Percentiles rank a stretch among this genome's conserved stretches.
These are phyloP conservation scores for Heliamphora pulchella DNA, from an alignment of 179 eudicot genomes.

Conservation along the genomic window DNA sequence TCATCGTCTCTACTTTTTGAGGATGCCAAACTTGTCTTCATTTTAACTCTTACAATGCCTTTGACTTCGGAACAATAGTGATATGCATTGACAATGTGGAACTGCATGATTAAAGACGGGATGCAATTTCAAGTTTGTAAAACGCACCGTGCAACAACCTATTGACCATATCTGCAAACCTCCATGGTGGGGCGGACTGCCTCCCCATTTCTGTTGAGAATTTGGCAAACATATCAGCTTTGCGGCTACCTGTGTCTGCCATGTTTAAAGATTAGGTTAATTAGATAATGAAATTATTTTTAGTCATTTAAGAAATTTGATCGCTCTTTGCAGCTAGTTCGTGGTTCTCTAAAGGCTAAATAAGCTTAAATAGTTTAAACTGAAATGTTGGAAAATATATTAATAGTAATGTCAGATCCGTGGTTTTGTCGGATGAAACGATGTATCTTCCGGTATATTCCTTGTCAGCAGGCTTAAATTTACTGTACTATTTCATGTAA, in stretches of 20 bases:
- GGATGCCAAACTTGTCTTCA: not conserved
- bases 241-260: not conserved
- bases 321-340: not conserved
- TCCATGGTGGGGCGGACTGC: not conserved
- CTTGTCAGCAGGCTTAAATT: not conserved
- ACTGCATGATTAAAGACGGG: not conserved
- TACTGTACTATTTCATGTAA: not conserved
- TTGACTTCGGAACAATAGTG: not conserved
- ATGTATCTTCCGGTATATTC: not conserved
- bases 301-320: not conserved
- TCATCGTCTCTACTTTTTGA: not conserved
- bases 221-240: not conserved
- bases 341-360: not conserved
- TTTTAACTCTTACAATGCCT: not conserved
- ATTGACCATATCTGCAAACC: not conserved
- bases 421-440: not conserved
- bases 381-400: not conserved
- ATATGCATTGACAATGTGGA: not conserved
- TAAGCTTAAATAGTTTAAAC: not conserved
- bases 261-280: not conserved
- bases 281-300: not conserved
- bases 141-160: not conserved
- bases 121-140: not conserved
- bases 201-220: not conserved
- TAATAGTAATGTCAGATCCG: not conserved